Evolutionary conservation across 805 yeast species (phyloP).

Genomic region (Pichia gijzeniarum): DNA sequence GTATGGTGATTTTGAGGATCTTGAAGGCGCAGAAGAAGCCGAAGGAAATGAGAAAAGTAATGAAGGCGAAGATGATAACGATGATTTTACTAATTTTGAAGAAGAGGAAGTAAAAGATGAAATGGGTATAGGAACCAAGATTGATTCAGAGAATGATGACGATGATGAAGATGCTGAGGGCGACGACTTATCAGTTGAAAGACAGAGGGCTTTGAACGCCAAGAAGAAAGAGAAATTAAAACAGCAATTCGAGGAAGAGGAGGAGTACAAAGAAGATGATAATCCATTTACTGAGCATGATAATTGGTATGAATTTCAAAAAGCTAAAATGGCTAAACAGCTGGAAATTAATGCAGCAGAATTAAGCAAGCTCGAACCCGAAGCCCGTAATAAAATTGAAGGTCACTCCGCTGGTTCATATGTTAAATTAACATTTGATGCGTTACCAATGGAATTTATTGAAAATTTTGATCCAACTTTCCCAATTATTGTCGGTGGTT

Average conservation of each 20-base stretch:
- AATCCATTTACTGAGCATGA: slow-evolving; percentile 66
- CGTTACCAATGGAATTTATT: slow-evolving; percentile 83
- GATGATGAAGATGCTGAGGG: slow-evolving; percentile 39
- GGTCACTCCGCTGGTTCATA: slow-evolving; percentile 93
- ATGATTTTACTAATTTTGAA: slow-evolving; percentile 51
- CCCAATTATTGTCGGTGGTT: slow-evolving; percentile 88
- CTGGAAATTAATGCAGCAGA: slow-evolving; percentile 86
- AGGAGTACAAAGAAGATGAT: slow-evolving; percentile 71
- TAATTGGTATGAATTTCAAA: slow-evolving; percentile 96
- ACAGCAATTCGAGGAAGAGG: slow-evolving; percentile 84
- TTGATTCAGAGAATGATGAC: slow-evolving; percentile 30
- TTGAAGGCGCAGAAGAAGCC: slow-evolving; percentile 29
- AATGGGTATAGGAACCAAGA: slow-evolving; percentile 28
- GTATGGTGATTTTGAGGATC: slow-evolving; percentile 35
- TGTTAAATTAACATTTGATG: slow-evolving; percentile 79
- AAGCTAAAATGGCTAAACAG: slow-evolving; percentile 95
- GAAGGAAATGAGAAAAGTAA: slow-evolving; percentile 41
- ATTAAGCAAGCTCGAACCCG: slow-evolving; percentile 63
- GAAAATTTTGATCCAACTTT: slow-evolving; percentile 78
- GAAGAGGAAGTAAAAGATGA: slow-evolving; percentile 42
- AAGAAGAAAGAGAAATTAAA: slow-evolving; percentile 83
- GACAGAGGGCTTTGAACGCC: slow-evolving; percentile 76
- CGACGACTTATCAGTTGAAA: slow-evolving; percentile 50
- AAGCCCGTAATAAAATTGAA: slow-evolving; percentile 74
- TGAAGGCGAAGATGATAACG: slow-evolving; percentile 41